Evolutionary conservation across 2,329 filamentous ascomycete species (phyloP).

Genomic region (Simplicillium aogashimaense): DNA sequence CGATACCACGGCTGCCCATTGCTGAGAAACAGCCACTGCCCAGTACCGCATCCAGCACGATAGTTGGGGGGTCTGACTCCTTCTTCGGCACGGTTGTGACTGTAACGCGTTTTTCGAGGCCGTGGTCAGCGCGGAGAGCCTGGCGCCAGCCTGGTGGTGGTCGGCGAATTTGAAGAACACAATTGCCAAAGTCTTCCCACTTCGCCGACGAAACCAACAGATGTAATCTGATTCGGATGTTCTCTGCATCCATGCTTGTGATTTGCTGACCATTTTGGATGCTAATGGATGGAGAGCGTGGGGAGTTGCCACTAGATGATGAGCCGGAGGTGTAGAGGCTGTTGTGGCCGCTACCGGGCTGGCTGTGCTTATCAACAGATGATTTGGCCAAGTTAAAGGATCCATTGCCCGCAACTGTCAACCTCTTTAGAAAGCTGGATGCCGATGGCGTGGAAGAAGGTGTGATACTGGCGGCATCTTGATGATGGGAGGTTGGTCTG

Average conservation of each 20-base stretch:
- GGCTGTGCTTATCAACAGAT: conserved; percentile 50
- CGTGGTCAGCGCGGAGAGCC: conserved; percentile 50
- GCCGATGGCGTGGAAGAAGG: conserved; percentile 53
- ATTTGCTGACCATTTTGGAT: conserved; percentile 41
- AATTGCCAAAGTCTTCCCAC: conserved; percentile 88
- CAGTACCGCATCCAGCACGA: conserved; percentile 74
- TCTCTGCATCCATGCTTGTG: conserved; percentile 53
- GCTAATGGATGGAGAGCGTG: conserved; percentile 48
- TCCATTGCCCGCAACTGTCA: conserved; percentile 60
- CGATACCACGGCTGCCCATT: conserved; percentile 76
- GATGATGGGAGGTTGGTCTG: conserved; percentile 51
- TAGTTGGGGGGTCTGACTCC: conserved; percentile 42
- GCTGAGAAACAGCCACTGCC: conserved; percentile 77
- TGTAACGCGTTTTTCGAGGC: conserved; percentile 76
- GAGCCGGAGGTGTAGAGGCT: conserved; percentile 53
- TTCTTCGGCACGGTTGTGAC: conserved; percentile 62
- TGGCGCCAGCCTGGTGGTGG: conserved; percentile 54
- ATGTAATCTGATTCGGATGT: conserved; percentile 81
- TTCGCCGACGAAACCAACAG: conserved; percentile 64
- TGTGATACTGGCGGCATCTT: conserved; percentile 63
- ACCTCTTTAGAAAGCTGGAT: conserved; percentile 70
- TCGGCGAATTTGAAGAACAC: conserved; percentile 69
- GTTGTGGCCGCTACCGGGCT: conserved; percentile 40
- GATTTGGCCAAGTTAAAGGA: conserved; percentile 76
- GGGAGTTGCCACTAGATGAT: conserved; percentile 38